These are phyloP conservation scores for Phialophora macrospora DNA, from an alignment of 2,329 filamentous ascomycete genomes.

Conservation along the genomic window DNA sequence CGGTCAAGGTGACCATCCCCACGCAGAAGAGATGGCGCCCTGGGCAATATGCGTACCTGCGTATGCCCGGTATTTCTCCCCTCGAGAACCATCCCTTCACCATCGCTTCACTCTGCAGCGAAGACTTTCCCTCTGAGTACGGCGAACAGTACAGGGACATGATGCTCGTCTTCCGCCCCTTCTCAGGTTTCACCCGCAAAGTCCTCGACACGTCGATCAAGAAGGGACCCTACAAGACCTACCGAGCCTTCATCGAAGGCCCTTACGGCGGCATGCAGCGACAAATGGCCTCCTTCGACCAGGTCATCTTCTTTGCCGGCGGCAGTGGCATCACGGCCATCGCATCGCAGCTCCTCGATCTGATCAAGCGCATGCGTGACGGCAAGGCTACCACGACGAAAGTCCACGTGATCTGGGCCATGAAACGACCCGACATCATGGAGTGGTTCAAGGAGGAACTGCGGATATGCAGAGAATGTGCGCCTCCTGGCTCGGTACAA, in stretches of 20 bases:
- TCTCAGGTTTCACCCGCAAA: conserved; percentile 84
- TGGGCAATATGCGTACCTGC: conserved; percentile 91
- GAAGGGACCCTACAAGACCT: conserved; percentile 88
- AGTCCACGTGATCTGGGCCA: conserved; percentile 90
- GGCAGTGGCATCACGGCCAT: conserved; percentile 94
- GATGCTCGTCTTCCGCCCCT: conserved; percentile 88
- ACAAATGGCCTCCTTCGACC: conserved; percentile 88
- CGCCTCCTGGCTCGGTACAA: conserved; percentile 83
- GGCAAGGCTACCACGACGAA: conserved; percentile 90
- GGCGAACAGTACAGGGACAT: conserved; percentile 87
- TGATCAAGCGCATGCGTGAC: conserved; percentile 97
- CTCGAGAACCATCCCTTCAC: conserved; percentile 97
- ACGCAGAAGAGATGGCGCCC: conserved; percentile 92
- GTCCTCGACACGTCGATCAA: conserved; percentile 82
- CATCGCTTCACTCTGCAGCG: conserved; percentile 87
- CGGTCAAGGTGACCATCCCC: conserved; percentile 93
- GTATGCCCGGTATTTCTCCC: conserved; percentile 88
- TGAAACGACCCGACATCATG: conserved; percentile 90
- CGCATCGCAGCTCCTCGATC: conserved; percentile 84
- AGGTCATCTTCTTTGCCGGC: conserved; percentile 88
- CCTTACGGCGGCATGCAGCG: conserved; percentile 94
- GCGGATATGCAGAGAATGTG: conserved; percentile 85
- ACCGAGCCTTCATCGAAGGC: conserved; percentile 88
- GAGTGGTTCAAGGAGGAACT: conserved; percentile 98
- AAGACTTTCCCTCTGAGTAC: conserved; percentile 91